Conservation (phyloP, 1,284 basidiomycete genomes). For the Golubevia sp. region DNA sequence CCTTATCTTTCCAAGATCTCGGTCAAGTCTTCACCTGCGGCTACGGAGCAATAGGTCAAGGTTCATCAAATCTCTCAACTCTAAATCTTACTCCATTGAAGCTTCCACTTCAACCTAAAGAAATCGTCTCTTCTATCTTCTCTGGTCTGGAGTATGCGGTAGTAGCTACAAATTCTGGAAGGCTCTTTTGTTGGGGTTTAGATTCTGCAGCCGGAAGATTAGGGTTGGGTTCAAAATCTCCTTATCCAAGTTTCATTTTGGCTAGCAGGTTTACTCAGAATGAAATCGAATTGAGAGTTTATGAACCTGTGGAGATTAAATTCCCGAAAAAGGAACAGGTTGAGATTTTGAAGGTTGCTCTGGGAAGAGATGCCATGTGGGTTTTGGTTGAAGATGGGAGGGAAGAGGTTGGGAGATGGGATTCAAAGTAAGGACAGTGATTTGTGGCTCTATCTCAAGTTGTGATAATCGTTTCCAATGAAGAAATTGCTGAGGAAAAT, state of each 20-base stretch:
- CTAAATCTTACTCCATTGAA: neutral
- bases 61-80: neutral
- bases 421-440: constrained; percentile 4
- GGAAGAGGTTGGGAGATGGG: constrained; percentile 13
- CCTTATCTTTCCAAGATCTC: neutral
- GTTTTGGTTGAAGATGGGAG: constrained; percentile 13
- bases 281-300: constrained; percentile 8
- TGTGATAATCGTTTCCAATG: no score
- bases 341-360: neutral
- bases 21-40: constrained; percentile 17
- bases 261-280: constrained; percentile 10
- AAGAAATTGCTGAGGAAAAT: no score
- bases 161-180: neutral
- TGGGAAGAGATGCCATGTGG: constrained; percentile 10
- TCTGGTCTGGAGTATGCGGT: constrained; percentile 5
- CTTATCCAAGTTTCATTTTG: constrained; percentile 9
- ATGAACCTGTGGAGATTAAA: constrained; percentile 3
- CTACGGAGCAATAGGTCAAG: constrained; percentile 11
- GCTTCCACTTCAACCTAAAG: neutral
- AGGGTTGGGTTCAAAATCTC: constrained; percentile 1
- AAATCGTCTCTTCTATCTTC: constrained; percentile 1
- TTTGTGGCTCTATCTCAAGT: no score
- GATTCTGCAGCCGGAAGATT: constrained; percentile 2
- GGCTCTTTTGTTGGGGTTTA: constrained; percentile 5
- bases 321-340: neutral